A percentile compares a stretch with the other conserved stretches of the same genome.
Conservation (phyloP, 176 grass and related monocot species). For the Cenchrus fungigraminus region DNA sequence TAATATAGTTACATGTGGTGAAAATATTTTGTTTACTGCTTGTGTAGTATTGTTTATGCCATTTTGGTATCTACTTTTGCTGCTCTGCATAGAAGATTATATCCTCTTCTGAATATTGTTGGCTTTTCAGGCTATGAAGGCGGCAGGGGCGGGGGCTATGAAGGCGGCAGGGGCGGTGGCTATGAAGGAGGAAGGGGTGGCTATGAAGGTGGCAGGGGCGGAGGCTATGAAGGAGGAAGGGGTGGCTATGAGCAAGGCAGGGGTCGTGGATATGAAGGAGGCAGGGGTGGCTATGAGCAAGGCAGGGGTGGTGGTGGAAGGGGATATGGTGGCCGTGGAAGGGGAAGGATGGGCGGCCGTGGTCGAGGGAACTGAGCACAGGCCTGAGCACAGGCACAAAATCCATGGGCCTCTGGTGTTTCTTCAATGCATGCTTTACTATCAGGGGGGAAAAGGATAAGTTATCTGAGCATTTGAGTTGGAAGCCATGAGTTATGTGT, state of each 20-base stretch:
- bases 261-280: slow-evolving; percentile 5
- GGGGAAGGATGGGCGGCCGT: slow-evolving; percentile 59
- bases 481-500: slow-evolving; percentile 38
- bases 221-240: slow-evolving; percentile 2
- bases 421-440: slow-evolving; percentile 56
- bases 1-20: background rate
- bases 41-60: background rate
- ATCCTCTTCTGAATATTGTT: background rate
- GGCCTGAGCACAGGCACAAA: slow-evolving; percentile 17
- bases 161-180: background rate
- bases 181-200: background rate
- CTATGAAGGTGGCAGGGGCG: slow-evolving; percentile 1
- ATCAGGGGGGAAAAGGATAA: slow-evolving; percentile 50
- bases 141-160: slow-evolving; percentile 15
- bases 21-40: background rate
- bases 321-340: slow-evolving; percentile 57
- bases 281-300: slow-evolving; percentile 14
- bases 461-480: slow-evolving; percentile 55
- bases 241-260: background rate
- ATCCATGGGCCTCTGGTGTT: slow-evolving; percentile 45
- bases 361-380: slow-evolving; percentile 48
- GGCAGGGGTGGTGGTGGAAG: slow-evolving; percentile 54
- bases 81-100: background rate
- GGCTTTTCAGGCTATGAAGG: slow-evolving; percentile 12
- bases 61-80: no score